Evolutionary conservation across 129 eudicot species (phyloP).

Genomic region (Dittrichia graveolens): DNA sequence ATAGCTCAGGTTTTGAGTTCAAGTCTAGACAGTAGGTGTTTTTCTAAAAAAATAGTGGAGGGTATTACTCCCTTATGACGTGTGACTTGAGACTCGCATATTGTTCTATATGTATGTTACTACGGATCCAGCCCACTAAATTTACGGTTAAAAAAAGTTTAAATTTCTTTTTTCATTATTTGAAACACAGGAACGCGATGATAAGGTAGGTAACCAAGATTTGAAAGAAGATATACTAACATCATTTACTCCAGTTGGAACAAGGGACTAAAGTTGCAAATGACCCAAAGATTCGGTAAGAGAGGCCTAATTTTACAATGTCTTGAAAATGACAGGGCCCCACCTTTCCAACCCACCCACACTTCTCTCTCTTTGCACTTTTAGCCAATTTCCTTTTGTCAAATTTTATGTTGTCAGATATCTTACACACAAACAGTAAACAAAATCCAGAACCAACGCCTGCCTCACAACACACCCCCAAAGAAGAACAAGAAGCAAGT

Average conservation of each 20-base stretch:
- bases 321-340: conserved; percentile 39
- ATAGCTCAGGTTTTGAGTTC: too few species aligned
- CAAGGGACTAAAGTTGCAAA: conserved; percentile 33
- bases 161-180: not conserved
- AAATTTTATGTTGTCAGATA: conserved; percentile 35
- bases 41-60: too few species aligned
- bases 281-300: conserved; percentile 26
- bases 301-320: conserved; percentile 35
- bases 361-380: conserved; percentile 30
- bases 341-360: conserved; percentile 34
- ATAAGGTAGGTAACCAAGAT: not conserved
- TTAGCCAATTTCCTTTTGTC: conserved; percentile 35
- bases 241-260: not conserved
- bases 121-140: too few species aligned
- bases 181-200: not conserved
- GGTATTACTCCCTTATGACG: too few species aligned
- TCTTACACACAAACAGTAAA: conserved; percentile 35
- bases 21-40: too few species aligned
- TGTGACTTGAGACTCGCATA: too few species aligned
- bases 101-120: too few species aligned
- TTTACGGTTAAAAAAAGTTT: too few species aligned
- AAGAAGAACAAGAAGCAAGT: conserved; percentile 2
- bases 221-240: conserved; percentile 7
- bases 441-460: conserved; percentile 36
- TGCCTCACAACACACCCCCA: conserved; percentile 32